A percentile compares a stretch with the other conserved stretches of the same genome.
Conservation (phyloP, 2,329 filamentous ascomycete species). For the Sporothrix mexicana region DNA sequence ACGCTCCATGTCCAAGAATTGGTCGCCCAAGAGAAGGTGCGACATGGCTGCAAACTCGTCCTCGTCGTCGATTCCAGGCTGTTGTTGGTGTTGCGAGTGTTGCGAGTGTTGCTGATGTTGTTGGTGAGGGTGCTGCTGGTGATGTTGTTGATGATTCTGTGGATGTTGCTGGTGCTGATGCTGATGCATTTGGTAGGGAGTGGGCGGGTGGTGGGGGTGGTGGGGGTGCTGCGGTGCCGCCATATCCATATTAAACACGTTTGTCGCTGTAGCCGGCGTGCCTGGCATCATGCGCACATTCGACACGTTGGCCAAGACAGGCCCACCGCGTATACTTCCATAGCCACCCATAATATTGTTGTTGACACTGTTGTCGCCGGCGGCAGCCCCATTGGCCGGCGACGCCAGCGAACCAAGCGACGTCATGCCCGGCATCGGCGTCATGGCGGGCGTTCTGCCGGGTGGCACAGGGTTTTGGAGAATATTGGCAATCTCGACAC, state of each 20-base stretch:
- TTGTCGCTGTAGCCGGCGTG: neutral
- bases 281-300: constrained; percentile 21
- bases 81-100: neutral
- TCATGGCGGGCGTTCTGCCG: neutral
- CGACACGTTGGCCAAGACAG: constrained; percentile 20
- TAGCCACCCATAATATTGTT: constrained; percentile 8
- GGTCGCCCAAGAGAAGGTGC: constrained; percentile 39
- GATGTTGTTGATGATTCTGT: neutral
- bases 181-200: neutral
- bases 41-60: constrained; percentile 43
- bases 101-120: neutral
- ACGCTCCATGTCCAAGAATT: constrained; percentile 40
- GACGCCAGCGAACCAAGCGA: neutral
- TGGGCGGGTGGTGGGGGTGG: constrained; percentile 24
- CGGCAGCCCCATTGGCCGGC: neutral
- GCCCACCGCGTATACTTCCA: neutral
- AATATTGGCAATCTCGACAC: constrained; percentile 25
- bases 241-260: constrained; percentile 19
- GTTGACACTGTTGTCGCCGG: neutral
- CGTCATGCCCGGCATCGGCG: neutral
- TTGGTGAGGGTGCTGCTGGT: neutral
- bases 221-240: neutral
- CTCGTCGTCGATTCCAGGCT: constrained; percentile 11
- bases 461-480: constrained; percentile 19
- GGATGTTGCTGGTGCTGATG: neutral